Base-by-base conservation (phyloP, 257 asterid species). In the Ocimum tenuiflorum region DNA sequence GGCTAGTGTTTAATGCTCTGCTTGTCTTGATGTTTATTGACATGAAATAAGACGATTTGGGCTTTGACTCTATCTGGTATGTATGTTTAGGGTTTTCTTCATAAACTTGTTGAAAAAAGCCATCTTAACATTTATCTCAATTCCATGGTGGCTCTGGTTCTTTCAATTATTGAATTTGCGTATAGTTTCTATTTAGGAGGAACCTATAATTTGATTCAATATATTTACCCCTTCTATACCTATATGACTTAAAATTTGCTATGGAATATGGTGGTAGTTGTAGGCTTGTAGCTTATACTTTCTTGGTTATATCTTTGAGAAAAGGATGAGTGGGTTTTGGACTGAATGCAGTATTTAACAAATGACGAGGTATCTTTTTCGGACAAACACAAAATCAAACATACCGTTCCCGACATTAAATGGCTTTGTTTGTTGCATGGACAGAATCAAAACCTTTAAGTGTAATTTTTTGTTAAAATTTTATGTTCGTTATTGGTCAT, bases 1-100 rank as follows among this genome's bases (percentile, higher is more conserved):
- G 64, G 52, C 22, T 18, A 49, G 24, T 49, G 55, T 57, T 23
- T 13, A 20, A 18, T 59, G 43, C 51, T 64, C 48, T 58, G 74
- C 6, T 53, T 73, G 43, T 43, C 66, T 60, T 33, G 65, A 29
- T 39, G 60, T 49, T 58, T 51, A 20, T 50, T 13, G 27, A 39
- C 60, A n/a, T 47, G 31, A 1, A 55, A 19, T 63, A 1, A 41
- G 8, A 52, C 27, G 22, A 49, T 52, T 46, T 31, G 29, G 58
- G 58, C 18, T 35, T 56, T 45, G 35, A 22, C 58, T 8, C 2
- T 12, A 24, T 53, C 57, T 59, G 63, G 17, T 60, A 15, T 68
- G 7, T 68, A 13, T 49, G 11, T 5, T 47, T 18, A 11, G 3
- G 6, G 36, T 31, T 31, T 31, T 1, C 31, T 27, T 27, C 31